phyloP scores from a whole-genome alignment of 2,329 filamentous ascomycete genomes.

The Ilyonectria sp. region DNA sequence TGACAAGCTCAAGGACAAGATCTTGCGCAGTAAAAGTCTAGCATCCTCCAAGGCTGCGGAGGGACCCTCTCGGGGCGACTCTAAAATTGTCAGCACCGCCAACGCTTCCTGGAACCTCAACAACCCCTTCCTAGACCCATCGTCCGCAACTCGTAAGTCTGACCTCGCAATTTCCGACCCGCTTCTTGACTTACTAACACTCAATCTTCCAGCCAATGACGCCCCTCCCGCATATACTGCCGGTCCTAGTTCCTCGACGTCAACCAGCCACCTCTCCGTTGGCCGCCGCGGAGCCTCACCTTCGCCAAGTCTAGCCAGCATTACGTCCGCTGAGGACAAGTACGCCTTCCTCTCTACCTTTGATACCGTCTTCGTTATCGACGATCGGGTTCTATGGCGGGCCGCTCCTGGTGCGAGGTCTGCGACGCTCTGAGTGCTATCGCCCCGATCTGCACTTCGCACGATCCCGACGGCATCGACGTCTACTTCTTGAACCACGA shows the following conservation, averaged over 20 bases:
- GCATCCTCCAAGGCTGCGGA: slow-evolving; percentile 2
- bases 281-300: too few species aligned
- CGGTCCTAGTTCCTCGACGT: too few species aligned
- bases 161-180: not conserved
- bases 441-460: slow-evolving; percentile 83
- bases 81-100: slow-evolving; percentile 22
- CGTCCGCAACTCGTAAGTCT: slow-evolving; percentile 15
- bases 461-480: slow-evolving; percentile 90
- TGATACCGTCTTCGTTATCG: slow-evolving; percentile 91
- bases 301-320: too few species aligned
- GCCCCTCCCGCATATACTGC: slow-evolving; percentile 56
- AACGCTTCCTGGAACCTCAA: slow-evolving; percentile 20
- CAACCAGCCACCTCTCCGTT: too few species aligned
- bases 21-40: too few species aligned
- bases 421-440: slow-evolving; percentile 79
- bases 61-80: slow-evolving; percentile 15
- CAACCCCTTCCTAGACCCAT: slow-evolving; percentile 22
- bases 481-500: slow-evolving; percentile 89
- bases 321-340: slow-evolving; percentile 70
- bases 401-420: slow-evolving; percentile 83
- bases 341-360: slow-evolving; percentile 85
- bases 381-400: slow-evolving; percentile 93
- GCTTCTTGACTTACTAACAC: not conserved
- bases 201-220: slow-evolving; percentile 41
- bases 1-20: too few species aligned